Conservation (phyloP, 371 early-diverging fungal genomes). For the Mortierella sp. region DNA sequence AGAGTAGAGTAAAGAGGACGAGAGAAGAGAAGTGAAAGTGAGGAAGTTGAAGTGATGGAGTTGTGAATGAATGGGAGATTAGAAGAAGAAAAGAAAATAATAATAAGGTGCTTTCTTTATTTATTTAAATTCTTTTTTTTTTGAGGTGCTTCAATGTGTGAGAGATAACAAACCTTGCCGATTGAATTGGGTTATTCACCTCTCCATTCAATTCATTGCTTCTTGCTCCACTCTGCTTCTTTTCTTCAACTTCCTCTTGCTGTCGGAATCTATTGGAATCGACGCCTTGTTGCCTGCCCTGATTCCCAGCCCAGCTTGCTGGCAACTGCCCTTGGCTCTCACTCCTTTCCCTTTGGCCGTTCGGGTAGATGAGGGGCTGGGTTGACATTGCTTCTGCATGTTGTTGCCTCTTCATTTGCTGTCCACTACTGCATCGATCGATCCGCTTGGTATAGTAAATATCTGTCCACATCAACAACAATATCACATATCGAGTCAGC, state of each 20-base stretch:
- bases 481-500: not conserved
- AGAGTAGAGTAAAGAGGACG: not conserved
- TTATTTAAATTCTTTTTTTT: constrained; percentile 1
- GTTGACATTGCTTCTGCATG: not conserved
- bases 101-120: not conserved
- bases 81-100: not conserved
- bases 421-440: not conserved
- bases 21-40: not conserved
- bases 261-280: constrained; percentile 4
- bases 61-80: not conserved
- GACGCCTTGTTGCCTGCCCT: not conserved
- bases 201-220: not conserved
- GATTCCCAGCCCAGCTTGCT: constrained; percentile 8
- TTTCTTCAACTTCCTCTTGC: not conserved
- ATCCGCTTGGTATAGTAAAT: not conserved
- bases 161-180: constrained; percentile 15
- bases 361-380: constrained; percentile 12
- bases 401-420: not conserved
- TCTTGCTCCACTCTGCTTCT: not conserved
- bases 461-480: not conserved
- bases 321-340: not conserved
- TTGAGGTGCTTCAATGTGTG: not conserved
- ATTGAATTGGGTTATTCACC: not conserved
- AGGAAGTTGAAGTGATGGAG: constrained; percentile 13
- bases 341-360: constrained; percentile 4